Conservation (phyloP, 495 filamentous ascomycete species). For the Cryomyces minteri region DNA sequence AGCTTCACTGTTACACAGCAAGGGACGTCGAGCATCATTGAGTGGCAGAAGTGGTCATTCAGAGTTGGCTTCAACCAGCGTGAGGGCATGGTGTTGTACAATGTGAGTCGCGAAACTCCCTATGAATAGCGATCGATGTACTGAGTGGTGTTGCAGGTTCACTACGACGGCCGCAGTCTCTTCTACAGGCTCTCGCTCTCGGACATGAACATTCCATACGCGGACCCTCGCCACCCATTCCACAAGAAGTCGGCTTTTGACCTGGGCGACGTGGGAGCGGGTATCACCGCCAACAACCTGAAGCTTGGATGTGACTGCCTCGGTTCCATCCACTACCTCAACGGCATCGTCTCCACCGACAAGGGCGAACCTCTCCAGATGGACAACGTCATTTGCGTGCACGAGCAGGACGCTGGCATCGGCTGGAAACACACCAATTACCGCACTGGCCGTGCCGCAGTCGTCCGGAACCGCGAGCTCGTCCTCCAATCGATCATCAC, state of each 20-base stretch:
- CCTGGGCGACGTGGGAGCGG: constrained; percentile 56
- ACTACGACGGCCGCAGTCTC: constrained; percentile 46
- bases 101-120: constrained; percentile 17
- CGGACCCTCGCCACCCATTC: constrained; percentile 50
- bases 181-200: constrained; percentile 51
- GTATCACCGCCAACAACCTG: constrained; percentile 58
- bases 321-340: constrained; percentile 59
- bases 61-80: constrained; percentile 55
- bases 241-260: constrained; percentile 69
- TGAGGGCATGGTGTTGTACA: constrained; percentile 51
- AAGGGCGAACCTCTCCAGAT: constrained; percentile 40
- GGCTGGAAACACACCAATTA: constrained; percentile 75
- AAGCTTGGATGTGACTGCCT: constrained; percentile 32
- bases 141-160: constrained; percentile 17
- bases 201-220: constrained; percentile 71
- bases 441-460: constrained; percentile 46
- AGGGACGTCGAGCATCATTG: constrained; percentile 26
- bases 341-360: constrained; percentile 31
- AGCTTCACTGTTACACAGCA: constrained; percentile 40
- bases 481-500: constrained; percentile 49
- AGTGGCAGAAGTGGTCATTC: constrained; percentile 59
- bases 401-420: constrained; percentile 58
- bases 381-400: constrained; percentile 62
- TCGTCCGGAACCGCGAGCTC: constrained; percentile 50
- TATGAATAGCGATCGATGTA: neutral